Base-by-base conservation (phyloP, 768 basidiomycete genomes). In the Ephemerocybe angulata region DNA sequence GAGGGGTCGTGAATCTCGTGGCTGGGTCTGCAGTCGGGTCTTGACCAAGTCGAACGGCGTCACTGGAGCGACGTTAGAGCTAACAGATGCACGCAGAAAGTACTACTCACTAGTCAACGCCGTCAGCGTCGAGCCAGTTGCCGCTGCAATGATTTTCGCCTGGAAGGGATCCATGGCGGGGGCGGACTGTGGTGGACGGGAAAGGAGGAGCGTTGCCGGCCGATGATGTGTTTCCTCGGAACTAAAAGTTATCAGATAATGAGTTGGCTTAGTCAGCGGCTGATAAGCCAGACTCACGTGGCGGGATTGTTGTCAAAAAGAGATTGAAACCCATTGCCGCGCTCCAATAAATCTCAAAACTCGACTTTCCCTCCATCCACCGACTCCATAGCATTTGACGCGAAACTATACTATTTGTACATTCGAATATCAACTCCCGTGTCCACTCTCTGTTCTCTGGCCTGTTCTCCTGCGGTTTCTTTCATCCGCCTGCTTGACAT, bases 1-100 rank as follows among this genome's bases (percentile, higher is more conserved):
- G 25, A 83, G 75, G 43, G 70, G 77, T 54, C 68, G 76, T 58
- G 68, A 73, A 65, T 69, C 68, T 21, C 78, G 74, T n/a, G 86
- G 87, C 67, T 90, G 93, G 0, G 97, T 98, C 69, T 99, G 97
- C 17, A 99, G 75, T 27, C 97, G 85, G 12, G 96, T 98, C 70
- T 98, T 98, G 61, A 98, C 81, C 52, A 99, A 93, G 71, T 99
- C 97, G 69, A 99, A 99, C 3, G 97, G 97, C 2, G 96, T 98
- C 97, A 99, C 96, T 98, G 10, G 54, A 54, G 29, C 29, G 51
- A 38, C n/a, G 33, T 60, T 56, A 30, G 62, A 53, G 27, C 51
- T 24, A 46, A 21, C 30, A 52, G 24, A 41, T 11, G 10, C 13
- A 4, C 30, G 49, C 17, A 25, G 19, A 50, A 27, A 25, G 43